These are phyloP conservation scores for Amauroascus niger DNA, from an alignment of 2,329 filamentous ascomycete species.

Conservation along the genomic window DNA sequence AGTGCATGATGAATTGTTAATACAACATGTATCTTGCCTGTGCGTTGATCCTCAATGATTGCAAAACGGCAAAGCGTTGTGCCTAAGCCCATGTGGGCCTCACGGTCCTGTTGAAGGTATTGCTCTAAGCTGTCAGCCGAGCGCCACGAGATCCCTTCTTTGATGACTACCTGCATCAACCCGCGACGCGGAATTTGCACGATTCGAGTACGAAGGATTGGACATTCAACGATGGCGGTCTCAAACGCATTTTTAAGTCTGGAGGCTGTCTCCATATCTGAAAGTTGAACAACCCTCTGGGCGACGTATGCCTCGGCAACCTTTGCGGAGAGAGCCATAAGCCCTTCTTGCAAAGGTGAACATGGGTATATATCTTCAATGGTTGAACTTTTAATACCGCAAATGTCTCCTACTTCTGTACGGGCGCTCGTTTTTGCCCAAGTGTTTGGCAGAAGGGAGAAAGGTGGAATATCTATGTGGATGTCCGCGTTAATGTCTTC, in stretches of 20 bases:
- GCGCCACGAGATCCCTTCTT: slow-evolving; percentile 20
- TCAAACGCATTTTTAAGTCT: slow-evolving; percentile 34
- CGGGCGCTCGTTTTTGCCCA: slow-evolving; percentile 12
- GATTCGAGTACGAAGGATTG: slow-evolving; percentile 36
- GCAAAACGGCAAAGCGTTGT: slow-evolving; percentile 19
- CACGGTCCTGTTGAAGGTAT: slow-evolving; percentile 17
- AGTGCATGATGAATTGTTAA: slow-evolving; percentile 33
- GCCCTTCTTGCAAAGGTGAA: slow-evolving; percentile 34
- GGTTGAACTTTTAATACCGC: slow-evolving; percentile 14
- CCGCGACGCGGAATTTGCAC: slow-evolving; percentile 19
- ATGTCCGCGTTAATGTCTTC: not conserved
- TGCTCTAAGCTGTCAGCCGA: slow-evolving; percentile 14
- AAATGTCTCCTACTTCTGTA: slow-evolving; percentile 12
- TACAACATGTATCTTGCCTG: slow-evolving; percentile 20
- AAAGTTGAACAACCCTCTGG: slow-evolving; percentile 28
- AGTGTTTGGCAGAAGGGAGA: slow-evolving; percentile 13
- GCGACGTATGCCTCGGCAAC: slow-evolving; percentile 34
- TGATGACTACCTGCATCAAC: slow-evolving; percentile 22
- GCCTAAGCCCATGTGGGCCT: slow-evolving; percentile 20
- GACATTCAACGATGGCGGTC: slow-evolving; percentile 25
- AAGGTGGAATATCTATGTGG: slow-evolving; percentile 12
- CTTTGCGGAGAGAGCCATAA: slow-evolving; percentile 33
- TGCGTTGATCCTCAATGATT: slow-evolving; percentile 15
- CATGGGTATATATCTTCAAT: slow-evolving; percentile 28
- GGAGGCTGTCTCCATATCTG: slow-evolving; percentile 19